Evolutionary conservation across 1,284 basidiomycete genomes (phyloP).

Genomic region (Mycosarcoma mackinlayi): DNA sequence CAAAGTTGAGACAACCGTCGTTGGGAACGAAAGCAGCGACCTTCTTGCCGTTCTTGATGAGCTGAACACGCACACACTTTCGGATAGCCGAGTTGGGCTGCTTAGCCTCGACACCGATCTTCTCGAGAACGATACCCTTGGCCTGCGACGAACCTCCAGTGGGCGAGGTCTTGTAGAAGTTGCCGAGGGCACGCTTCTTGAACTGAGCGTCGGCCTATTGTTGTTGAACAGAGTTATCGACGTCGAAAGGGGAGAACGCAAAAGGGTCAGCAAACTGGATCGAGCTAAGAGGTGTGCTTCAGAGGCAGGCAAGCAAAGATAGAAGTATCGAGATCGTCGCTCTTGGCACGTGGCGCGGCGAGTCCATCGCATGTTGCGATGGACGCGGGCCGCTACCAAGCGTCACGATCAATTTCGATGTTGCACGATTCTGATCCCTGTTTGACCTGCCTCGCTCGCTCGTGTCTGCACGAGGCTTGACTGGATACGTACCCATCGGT

Average conservation of each 20-base stretch:
- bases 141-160: constrained; percentile 99
- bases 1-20: constrained; percentile 98
- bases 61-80: constrained; percentile 99
- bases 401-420: not conserved
- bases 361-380: too few species aligned
- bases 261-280: constrained; percentile 16
- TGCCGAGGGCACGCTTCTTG: constrained; percentile 99
- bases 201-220: constrained; percentile 94
- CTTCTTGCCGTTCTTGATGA: constrained; percentile 99
- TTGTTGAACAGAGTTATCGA: not conserved
- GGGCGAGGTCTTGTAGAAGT: constrained; percentile 99
- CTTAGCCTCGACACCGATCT: constrained; percentile 88
- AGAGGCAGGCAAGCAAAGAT: constrained; percentile 2
- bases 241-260: not conserved
- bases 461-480: not conserved
- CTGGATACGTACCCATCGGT: constrained; percentile 79
- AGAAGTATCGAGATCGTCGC: not conserved
- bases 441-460: constrained; percentile 5
- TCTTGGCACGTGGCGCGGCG: too few species aligned
- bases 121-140: constrained; percentile 99
- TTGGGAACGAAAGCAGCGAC: constrained; percentile 72
- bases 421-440: not conserved
- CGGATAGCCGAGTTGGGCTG: constrained; percentile 99
- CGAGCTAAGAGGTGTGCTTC: not conserved
- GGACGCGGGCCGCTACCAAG: too few species aligned